phyloP scores from a whole-genome alignment of 192 early-diverging fungal genomes.

The Chytriomyces sp. region DNA sequence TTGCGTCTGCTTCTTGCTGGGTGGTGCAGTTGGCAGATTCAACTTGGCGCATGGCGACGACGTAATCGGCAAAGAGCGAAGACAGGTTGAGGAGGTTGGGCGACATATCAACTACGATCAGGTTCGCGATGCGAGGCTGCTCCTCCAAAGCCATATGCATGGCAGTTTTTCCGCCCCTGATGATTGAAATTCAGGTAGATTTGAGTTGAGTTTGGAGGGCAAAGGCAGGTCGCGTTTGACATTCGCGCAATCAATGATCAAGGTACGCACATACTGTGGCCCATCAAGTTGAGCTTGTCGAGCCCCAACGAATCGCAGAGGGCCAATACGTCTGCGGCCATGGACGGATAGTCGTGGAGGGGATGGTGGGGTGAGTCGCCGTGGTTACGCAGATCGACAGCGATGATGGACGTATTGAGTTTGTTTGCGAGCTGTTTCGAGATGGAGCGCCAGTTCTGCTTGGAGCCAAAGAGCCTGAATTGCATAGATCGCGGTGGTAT shows the following conservation, averaged over 20 bases:
- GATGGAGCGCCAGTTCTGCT: conserved; percentile 58
- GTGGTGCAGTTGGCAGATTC: conserved; percentile 29
- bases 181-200: not conserved
- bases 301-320: conserved; percentile 69
- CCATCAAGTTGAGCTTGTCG: conserved; percentile 65
- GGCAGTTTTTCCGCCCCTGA: conserved; percentile 49
- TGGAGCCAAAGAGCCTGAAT: conserved; percentile 23
- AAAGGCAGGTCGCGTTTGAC: no score
- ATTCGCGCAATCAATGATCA: not conserved
- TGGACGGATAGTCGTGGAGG: conserved; percentile 70
- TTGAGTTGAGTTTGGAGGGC: not conserved
- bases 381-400: conserved; percentile 91
- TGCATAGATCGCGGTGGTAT: no score
- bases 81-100: conserved; percentile 34
- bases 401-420: conserved; percentile 66
- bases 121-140: conserved; percentile 28
- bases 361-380: conserved; percentile 79
- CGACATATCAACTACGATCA: conserved; percentile 54
- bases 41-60: conserved; percentile 41
- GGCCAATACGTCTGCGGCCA: conserved; percentile 75
- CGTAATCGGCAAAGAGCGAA: conserved; percentile 29
- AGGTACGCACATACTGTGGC: conserved; percentile 80
- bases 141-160: conserved; percentile 47
- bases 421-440: conserved; percentile 69
- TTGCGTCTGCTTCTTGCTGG: conserved; percentile 42